Base-by-base conservation (phyloP, 139 green algal genomes). In the Zygnema circumcarinatum region DNA sequence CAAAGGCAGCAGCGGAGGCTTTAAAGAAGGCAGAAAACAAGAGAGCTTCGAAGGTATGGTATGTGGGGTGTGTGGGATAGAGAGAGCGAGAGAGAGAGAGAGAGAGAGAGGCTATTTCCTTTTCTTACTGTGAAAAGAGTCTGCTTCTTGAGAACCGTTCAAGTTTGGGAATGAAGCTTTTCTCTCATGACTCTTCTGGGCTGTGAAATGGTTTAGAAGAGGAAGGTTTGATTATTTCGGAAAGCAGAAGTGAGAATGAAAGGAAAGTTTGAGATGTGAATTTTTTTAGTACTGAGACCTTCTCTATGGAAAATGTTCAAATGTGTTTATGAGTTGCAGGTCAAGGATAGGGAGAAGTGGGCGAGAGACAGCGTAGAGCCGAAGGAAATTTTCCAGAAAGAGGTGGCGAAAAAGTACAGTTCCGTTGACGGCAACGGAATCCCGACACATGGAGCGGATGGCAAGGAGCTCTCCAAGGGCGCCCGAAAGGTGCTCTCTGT, bases 401-500 rank as follows among this genome's bases (percentile, higher is more conserved):
- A 83, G n/a, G 22, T 32, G 20, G 78, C 89, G 0, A 36, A 87
- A 7, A 89, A 89, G 68, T 95, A 94, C 91, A 93, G 67, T 31
- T 56, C 87, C 68, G 96, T 94, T 88, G 92, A 96, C 69, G 89
- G 91, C 1, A 92, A 38, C 33, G 94, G 95, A 0, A 87, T 97
- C 31, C 96, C 96, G 36, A 97, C 95, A 1, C 92, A 96, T 53
- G 92, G 96, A 89, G 94, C 93, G 52, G 93, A 96, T 1, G 96
- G 96, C 39, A 88, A 88, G 11, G 85, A 85, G 67, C 87, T 98
- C 0, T 89, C 81, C 22, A 38, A 32, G 1, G 87, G 81, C 36
- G 85, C 85, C 7, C 36, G 38, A 47, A 90, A 90, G 79, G 80
- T n/a, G n/a, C n/a, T n/a, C n/a, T n/a, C n/a, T n/a, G n/a, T n/a